Base-by-base conservation (phyloP, 352 stramenopile genomes). In the Globisporangium nagaii region DNA sequence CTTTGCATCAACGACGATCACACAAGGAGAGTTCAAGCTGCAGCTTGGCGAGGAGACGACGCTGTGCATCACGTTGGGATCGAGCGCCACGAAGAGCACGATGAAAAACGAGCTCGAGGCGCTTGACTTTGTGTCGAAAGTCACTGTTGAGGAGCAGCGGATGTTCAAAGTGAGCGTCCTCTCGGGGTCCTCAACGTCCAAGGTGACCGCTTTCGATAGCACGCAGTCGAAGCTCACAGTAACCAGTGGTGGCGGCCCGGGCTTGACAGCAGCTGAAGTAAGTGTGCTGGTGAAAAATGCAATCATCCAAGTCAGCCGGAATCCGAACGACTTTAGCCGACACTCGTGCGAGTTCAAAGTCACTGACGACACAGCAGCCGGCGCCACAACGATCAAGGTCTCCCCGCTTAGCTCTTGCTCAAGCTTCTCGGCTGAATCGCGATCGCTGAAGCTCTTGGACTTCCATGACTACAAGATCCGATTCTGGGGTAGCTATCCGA, bases 381-480 rank as follows among this genome's bases (percentile, higher is more conserved):
- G 53, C 13, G 65, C 30, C 17, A 71, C 56, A 4, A 50, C 47
- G 1, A 53, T 91, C 25, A 40, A 43, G n/a, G 80, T 88, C 10
- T 60, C 55, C 22, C 39, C 41, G 2, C 36, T 66, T 7, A 58
- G 37, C 11, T 53, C 52, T 0, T 92, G 79, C 43, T 39, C 53
- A 24, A 59, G 54, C 10, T 92, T 92, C 32, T 58, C 56, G 3
- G 62, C 40, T 1, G 77, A 90, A 37, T 39, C 66, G 31, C 64
- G 81, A 11, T 58, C 66, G 0, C 56, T 92, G 30, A 78, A 80
- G 45, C 53, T 90, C 12, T 59, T 90, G 10, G 79, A 92, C 39
- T 74, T 89, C 39, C 63, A 81, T 27, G 77, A 87, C 55, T 90
- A 84, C 43, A 81, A 84, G 28, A 79, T 92, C 15, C 74, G 70